Conservation (phyloP, 768 basidiomycete species). For the Phlebiopsis flavidoalba region DNA sequence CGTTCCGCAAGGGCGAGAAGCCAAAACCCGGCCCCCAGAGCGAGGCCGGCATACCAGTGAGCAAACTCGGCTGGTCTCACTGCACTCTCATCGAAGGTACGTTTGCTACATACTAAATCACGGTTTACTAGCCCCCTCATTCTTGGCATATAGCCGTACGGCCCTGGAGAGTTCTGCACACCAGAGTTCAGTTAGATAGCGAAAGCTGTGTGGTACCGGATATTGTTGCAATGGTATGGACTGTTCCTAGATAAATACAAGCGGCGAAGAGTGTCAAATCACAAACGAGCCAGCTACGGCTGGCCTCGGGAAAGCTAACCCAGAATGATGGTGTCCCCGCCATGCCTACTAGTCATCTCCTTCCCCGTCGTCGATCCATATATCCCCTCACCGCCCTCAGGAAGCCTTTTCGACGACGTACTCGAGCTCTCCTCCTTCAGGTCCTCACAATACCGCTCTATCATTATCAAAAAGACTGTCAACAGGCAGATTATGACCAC, state of each 20-base stretch:
- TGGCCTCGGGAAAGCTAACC: not conserved
- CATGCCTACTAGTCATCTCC: constrained; percentile 78
- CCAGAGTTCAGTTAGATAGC: constrained; percentile 59
- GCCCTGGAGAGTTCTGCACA: constrained; percentile 85
- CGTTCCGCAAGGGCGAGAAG: constrained; percentile 75
- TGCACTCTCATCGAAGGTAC: constrained; percentile 67
- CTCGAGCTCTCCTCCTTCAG: constrained; percentile 82
- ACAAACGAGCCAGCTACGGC: not conserved
- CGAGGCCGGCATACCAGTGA: constrained; percentile 81
- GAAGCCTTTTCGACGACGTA: constrained; percentile 66
- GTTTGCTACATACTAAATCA: not conserved
- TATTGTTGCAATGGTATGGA: not conserved
- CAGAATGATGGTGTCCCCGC: not conserved
- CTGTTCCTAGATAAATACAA: not conserved
- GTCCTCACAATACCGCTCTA: constrained; percentile 79
- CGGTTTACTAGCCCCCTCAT: not conserved
- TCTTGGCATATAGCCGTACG: constrained; percentile 65
- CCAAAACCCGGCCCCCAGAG: constrained; percentile 94
- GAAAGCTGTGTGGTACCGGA: not conserved
- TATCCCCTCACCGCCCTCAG: constrained; percentile 70
- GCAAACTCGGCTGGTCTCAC: constrained; percentile 92
- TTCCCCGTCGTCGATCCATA: constrained; percentile 74
- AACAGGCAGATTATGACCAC: not conserved
- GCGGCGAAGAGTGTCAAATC: not conserved
- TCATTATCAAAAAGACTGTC: constrained; percentile 27